Evolutionary conservation across 495 filamentous ascomycete genomes (phyloP).

Genomic region (Pseudoneurospora amorphoporcata): DNA sequence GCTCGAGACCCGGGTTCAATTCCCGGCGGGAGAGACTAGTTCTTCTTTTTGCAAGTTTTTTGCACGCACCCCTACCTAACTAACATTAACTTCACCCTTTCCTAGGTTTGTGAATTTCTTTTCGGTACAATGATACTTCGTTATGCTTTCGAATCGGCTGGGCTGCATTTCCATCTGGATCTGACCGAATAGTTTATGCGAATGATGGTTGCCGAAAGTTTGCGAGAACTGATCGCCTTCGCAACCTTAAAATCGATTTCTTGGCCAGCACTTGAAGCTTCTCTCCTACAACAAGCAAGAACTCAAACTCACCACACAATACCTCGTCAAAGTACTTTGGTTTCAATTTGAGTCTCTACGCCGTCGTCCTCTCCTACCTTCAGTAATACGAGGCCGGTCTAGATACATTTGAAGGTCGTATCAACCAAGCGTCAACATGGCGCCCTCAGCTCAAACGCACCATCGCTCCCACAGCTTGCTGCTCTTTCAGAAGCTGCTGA

Average conservation of each 20-base stretch:
- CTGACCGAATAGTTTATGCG: not conserved
- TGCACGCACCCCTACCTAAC: not conserved
- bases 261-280: not conserved
- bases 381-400: not conserved
- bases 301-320: not conserved
- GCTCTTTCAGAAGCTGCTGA: conserved; percentile 74
- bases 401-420: not conserved
- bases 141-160: not conserved
- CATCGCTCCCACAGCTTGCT: conserved; percentile 79
- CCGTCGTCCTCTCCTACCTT: not conserved
- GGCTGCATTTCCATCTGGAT: not conserved
- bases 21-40: not conserved
- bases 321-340: not conserved
- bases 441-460: conserved; percentile 48
- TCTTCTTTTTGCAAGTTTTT: not conserved
- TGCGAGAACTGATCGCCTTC: not conserved
- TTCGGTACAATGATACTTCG: not conserved
- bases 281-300: not conserved
- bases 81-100: not conserved
- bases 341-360: too few species aligned
- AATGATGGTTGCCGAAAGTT: not conserved
- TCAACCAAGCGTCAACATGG: conserved; percentile 21
- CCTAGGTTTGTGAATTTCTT: not conserved
- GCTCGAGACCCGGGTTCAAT: not conserved
- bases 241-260: not conserved